phyloP scores from a whole-genome alignment of 306 rosid species.

The Citrullus mucosospermus region DNA sequence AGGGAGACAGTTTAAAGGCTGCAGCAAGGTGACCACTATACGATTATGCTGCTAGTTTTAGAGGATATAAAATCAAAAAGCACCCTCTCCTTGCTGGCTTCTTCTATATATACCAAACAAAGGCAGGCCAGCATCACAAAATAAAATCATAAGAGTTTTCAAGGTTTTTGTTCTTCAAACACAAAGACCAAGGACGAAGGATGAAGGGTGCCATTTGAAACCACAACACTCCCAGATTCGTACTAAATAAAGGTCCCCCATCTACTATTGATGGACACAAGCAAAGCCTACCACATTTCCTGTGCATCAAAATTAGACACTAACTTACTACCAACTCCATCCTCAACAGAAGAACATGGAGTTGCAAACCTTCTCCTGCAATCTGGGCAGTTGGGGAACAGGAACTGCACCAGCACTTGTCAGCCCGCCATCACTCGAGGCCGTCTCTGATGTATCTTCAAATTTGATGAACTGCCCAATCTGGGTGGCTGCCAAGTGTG shows the following conservation, averaged over 20 bases:
- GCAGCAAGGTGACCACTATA: not conserved
- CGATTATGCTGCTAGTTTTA: not conserved
- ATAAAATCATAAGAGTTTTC: not conserved
- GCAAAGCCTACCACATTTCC: not conserved
- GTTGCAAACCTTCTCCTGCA: conserved; percentile 38
- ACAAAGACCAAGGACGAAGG: not conserved
- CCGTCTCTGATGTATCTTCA: conserved; percentile 70
- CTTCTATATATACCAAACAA: not conserved
- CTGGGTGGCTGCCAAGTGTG: conserved; percentile 82
- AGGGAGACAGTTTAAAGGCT: not conserved
- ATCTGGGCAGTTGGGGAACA: conserved; percentile 64
- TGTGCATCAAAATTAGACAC: not conserved
- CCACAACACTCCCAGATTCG: not conserved
- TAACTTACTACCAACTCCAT: not conserved
- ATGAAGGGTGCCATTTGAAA: not conserved
- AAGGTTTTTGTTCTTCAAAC: not conserved
- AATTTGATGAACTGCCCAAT: conserved; percentile 66
- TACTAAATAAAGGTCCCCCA: not conserved
- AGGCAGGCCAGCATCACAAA: not conserved
- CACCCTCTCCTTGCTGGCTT: not conserved
- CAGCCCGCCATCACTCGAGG: conserved; percentile 63
- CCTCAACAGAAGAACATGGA: conserved; percentile 76
- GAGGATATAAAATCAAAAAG: not conserved
- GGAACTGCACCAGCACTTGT: conserved; percentile 43
- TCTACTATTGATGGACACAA: not conserved